These are phyloP conservation scores for Ganoderma multipileum DNA, from an alignment of 1,284 basidiomycete genomes.

Conservation along the genomic window DNA sequence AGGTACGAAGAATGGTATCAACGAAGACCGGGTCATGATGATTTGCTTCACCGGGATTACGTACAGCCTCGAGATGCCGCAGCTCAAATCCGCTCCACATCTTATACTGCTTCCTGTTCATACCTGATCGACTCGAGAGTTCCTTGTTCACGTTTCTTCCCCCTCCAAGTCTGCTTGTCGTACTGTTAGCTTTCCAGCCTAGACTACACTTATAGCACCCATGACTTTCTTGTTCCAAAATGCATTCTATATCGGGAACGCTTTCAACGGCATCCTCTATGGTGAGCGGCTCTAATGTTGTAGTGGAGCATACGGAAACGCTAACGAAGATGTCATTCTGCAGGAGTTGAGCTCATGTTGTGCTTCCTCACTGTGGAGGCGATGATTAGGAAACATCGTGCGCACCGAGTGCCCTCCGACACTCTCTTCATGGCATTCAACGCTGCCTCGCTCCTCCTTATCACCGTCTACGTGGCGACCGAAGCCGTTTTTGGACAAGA, in stretches of 20 bases:
- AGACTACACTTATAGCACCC: background rate
- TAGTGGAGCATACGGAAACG: background rate
- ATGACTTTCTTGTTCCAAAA: slow-evolving; percentile 31
- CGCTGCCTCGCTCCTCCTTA: slow-evolving; percentile 22
- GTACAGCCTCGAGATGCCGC: background rate
- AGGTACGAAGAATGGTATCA: too few species aligned
- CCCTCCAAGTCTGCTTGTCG: background rate
- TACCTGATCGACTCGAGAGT: background rate
- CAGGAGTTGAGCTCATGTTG: slow-evolving; percentile 35
- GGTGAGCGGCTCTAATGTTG: slow-evolving; percentile 20
- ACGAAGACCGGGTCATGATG: background rate
- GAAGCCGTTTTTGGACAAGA: slow-evolving; percentile 31
- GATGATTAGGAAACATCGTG: slow-evolving; percentile 15
- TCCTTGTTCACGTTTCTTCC: background rate
- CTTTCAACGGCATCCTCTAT: slow-evolving; percentile 35
- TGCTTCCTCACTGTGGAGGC: slow-evolving; percentile 31
- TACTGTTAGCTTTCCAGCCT: background rate
- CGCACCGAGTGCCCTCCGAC: slow-evolving; percentile 8
- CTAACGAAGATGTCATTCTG: background rate
- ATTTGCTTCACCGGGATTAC: background rate
- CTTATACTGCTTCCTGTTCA: background rate
- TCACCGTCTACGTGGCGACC: slow-evolving; percentile 29
- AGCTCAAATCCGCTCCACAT: background rate
- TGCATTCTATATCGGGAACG: slow-evolving; percentile 36
- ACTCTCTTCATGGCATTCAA: slow-evolving; percentile 19